Percentiles rank a stretch among this genome's conserved stretches.
Conservation (phyloP, 2,329 filamentous ascomycete genomes). For the Hypoxylon sp. region DNA sequence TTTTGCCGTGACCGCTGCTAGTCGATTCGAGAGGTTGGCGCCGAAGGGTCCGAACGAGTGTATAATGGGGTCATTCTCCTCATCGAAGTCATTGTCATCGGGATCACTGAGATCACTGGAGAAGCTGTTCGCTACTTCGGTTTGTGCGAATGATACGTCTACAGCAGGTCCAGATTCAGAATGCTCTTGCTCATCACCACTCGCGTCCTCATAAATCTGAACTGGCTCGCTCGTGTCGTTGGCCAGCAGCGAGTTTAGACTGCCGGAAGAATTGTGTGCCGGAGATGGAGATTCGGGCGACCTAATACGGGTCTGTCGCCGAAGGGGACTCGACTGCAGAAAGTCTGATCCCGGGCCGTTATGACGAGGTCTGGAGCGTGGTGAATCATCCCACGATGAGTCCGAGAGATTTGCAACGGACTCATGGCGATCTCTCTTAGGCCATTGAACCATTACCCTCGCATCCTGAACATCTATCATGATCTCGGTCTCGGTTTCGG, state of each 20-base stretch:
- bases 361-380: slow-evolving; percentile 57
- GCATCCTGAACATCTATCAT: slow-evolving; percentile 96
- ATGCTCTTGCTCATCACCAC: slow-evolving; percentile 67
- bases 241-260: slow-evolving; percentile 61
- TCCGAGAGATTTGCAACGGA: slow-evolving; percentile 70
- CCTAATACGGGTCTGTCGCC: slow-evolving; percentile 70
- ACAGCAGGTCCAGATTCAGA: slow-evolving; percentile 53
- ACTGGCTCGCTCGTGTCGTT: slow-evolving; percentile 63
- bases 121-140: slow-evolving; percentile 67
- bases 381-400: slow-evolving; percentile 79
- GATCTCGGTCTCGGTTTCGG: slow-evolving; percentile 90
- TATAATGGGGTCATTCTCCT: slow-evolving; percentile 94
- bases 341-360: slow-evolving; percentile 55
- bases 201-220: slow-evolving; percentile 81
- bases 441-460: slow-evolving; percentile 91
- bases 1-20: slow-evolving; percentile 80
- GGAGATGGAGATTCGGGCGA: slow-evolving; percentile 81
- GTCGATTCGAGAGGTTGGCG: slow-evolving; percentile 83
- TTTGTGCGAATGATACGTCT: slow-evolving; percentile 63
- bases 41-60: slow-evolving; percentile 94
- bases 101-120: slow-evolving; percentile 70
- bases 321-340: slow-evolving; percentile 73
- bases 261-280: slow-evolving; percentile 60
- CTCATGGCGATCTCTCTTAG: slow-evolving; percentile 69
- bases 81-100: slow-evolving; percentile 83